A percentile compares a stretch with the other conserved stretches of the same genome.
Conservation (phyloP, 176 grass and related monocot genomes). For the Oryza punctata region DNA sequence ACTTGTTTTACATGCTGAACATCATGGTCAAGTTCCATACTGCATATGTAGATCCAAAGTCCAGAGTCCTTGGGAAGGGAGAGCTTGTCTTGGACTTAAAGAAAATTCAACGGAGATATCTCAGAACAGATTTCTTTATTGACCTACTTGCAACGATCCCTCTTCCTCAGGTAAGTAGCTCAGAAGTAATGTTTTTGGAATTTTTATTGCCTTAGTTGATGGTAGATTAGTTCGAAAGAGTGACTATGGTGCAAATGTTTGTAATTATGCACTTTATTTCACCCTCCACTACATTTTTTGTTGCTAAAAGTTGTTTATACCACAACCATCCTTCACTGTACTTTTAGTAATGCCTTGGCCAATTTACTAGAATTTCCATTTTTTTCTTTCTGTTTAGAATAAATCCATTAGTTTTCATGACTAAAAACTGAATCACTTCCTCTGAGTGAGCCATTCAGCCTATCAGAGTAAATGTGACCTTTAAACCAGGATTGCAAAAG, state of each 20-base stretch:
- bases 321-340: background rate
- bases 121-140: slow-evolving; percentile 64
- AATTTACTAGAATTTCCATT: background rate
- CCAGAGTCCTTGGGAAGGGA: slow-evolving; percentile 73
- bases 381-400: background rate
- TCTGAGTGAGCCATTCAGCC: background rate
- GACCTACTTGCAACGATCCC: slow-evolving; percentile 71
- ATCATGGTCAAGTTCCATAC: slow-evolving; percentile 75
- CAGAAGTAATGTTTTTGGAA: background rate
- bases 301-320: background rate
- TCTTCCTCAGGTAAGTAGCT: slow-evolving; percentile 69
- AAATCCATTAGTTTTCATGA: background rate
- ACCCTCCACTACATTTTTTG: background rate
- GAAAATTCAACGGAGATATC: slow-evolving; percentile 62
- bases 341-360: background rate
- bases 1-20: slow-evolving; percentile 80
- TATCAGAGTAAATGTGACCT: background rate
- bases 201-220: slow-evolving; percentile 1
- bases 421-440: background rate
- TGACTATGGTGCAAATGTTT: background rate
- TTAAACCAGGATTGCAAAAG: background rate
- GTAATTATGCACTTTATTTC: background rate
- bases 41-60: slow-evolving; percentile 80
- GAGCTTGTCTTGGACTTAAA: slow-evolving; percentile 71
- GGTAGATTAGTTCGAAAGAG: background rate